phyloP scores from a whole-genome alignment of 208 protist species.

The Endotrypanum monterogeii region DNA sequence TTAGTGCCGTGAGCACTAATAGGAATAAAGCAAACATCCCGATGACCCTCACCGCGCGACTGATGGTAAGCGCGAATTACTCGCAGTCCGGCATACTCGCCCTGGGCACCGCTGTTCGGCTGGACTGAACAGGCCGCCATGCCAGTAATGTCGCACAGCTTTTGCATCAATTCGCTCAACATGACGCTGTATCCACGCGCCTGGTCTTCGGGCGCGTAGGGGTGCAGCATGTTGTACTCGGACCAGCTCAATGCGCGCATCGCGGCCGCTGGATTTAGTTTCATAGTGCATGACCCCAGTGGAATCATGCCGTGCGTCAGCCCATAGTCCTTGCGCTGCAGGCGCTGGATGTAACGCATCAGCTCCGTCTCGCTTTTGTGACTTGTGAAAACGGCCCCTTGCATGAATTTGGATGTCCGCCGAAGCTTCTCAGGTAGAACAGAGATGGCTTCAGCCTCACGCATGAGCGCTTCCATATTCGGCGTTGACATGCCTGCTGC shows the following conservation, averaged over 20 bases:
- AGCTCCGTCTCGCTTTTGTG: slow-evolving; percentile 97
- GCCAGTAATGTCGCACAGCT: slow-evolving; percentile 94
- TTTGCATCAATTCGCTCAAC: slow-evolving; percentile 80
- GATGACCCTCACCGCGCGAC: slow-evolving; percentile 76
- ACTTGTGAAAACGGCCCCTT: slow-evolving; percentile 95
- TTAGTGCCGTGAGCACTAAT: slow-evolving; percentile 98
- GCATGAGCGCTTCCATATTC: slow-evolving; percentile 43
- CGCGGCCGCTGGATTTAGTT: slow-evolving; percentile 96
- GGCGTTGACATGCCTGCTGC: slow-evolving; percentile 66
- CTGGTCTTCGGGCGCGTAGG: slow-evolving; percentile 95
- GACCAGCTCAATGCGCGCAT: slow-evolving; percentile 97
- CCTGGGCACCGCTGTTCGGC: slow-evolving; percentile 97
- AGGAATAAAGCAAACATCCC: slow-evolving; percentile 98
- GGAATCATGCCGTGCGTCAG: slow-evolving; percentile 97
- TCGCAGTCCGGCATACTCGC: slow-evolving; percentile 97
- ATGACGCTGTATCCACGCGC: slow-evolving; percentile 81
- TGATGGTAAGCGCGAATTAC: slow-evolving; percentile 82
- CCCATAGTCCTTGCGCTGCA: slow-evolving; percentile 95
- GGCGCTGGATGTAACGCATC: slow-evolving; percentile 96
- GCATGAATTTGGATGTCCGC: slow-evolving; percentile 86
- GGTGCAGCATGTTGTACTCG: slow-evolving; percentile 94
- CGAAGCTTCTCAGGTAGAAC: slow-evolving; percentile 52
- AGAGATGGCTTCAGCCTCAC: slow-evolving; percentile 43
- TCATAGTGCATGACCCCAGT: slow-evolving; percentile 99
- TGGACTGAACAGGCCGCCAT: slow-evolving; percentile 96